A percentile compares a stretch with the other conserved stretches of the same genome.
These are phyloP conservation scores for Colletotrichum orbiculare DNA, from an alignment of 2,329 filamentous ascomycete genomes.

Conservation along the genomic window DNA sequence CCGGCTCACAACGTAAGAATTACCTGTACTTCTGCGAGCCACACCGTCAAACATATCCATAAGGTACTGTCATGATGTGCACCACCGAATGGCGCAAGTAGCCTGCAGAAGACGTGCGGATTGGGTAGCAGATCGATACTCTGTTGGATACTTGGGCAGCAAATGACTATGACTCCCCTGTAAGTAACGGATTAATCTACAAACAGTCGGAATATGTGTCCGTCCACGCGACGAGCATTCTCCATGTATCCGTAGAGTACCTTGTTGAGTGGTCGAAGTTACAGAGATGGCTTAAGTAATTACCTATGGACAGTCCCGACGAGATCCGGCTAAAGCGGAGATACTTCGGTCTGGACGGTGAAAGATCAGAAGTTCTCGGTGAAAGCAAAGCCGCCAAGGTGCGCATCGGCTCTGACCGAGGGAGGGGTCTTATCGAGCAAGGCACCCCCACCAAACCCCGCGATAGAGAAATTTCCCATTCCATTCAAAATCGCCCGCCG, in stretches of 20 bases:
- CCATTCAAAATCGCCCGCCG: conserved; percentile 31
- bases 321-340: no score
- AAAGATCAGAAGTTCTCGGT: background rate
- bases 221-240: no score
- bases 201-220: no score
- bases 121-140: no score
- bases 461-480: conserved; percentile 37
- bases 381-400: conserved; percentile 7
- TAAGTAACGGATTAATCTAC: background rate
- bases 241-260: no score
- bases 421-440: conserved; percentile 26
- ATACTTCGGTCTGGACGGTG: background rate
- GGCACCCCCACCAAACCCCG: conserved; percentile 36
- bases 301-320: no score
- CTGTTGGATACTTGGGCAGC: no score
- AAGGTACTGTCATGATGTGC: conserved; percentile 4
- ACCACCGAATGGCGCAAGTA: background rate
- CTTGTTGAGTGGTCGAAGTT: no score
- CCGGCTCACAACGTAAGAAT: background rate
- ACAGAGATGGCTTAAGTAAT: no score
- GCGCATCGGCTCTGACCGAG: conserved; percentile 1
- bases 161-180: background rate
- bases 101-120: no score
- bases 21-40: background rate
- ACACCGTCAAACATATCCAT: no score